Conservation (phyloP, 257 asterid genomes). For the Asclepias syriaca region DNA sequence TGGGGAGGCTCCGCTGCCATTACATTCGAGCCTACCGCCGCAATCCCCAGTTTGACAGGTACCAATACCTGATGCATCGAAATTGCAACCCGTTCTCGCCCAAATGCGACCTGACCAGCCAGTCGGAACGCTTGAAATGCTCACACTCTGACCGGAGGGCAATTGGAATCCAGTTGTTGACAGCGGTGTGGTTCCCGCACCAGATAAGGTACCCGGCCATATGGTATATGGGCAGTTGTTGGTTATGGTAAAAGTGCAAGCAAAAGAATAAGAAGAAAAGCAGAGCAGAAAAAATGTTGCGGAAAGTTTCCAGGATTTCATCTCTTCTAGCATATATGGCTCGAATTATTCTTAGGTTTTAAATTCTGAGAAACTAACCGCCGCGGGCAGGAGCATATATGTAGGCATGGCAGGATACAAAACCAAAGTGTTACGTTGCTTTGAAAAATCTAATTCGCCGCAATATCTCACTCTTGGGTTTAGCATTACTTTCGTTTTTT, state of each 20-base stretch:
- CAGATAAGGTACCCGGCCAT: slow-evolving; percentile 86
- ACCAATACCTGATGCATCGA: slow-evolving; percentile 56
- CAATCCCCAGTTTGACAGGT: slow-evolving; percentile 80
- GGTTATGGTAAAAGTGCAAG: slow-evolving; percentile 43
- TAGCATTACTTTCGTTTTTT: slow-evolving; percentile 49
- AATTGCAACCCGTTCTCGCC: slow-evolving; percentile 84
- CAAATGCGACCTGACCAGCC: slow-evolving; percentile 88
- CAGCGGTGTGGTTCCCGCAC: slow-evolving; percentile 62
- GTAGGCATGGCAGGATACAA: slow-evolving; percentile 25
- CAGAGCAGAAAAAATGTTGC: slow-evolving; percentile 20
- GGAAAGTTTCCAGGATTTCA: slow-evolving; percentile 13
- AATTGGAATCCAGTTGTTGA: slow-evolving; percentile 68
- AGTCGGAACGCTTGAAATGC: slow-evolving; percentile 35
- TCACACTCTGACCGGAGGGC: slow-evolving; percentile 49
- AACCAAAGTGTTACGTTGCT: slow-evolving; percentile 27
- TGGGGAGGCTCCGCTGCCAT: slow-evolving; percentile 68
- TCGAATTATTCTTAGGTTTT: neutral
- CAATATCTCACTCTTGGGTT: slow-evolving; percentile 49
- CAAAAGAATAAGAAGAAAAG: slow-evolving; percentile 28
- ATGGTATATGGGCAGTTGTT: slow-evolving; percentile 66
- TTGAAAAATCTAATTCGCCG: slow-evolving; percentile 36
- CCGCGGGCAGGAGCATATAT: slow-evolving; percentile 25
- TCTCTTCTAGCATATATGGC: neutral
- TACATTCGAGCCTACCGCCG: slow-evolving; percentile 69
- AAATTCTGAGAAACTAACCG: slow-evolving; percentile 16